phyloP scores from a whole-genome alignment of 1,284 basidiomycete species.

The Cryptococcus neoformans region DNA sequence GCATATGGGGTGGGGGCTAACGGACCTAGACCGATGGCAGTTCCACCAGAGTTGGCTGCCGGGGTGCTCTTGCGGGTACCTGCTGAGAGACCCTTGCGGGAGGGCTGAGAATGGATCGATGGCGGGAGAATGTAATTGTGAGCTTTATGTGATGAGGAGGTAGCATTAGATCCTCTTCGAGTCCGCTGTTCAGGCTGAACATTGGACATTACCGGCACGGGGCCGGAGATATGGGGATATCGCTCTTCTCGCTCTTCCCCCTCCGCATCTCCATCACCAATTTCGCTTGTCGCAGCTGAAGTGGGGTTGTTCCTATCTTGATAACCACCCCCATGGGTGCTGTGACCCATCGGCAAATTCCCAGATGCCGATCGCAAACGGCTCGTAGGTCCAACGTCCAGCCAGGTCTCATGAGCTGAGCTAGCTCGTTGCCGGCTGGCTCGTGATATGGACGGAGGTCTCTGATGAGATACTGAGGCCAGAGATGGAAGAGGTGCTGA shows the following conservation, averaged over 20 bases:
- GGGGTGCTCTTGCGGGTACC: background rate
- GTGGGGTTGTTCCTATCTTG: background rate
- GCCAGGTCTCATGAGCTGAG: conserved; percentile 21
- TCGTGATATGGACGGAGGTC: background rate
- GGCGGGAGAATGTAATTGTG: conserved; percentile 2
- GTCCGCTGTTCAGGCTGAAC: conserved; percentile 5
- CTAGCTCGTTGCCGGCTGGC: conserved; percentile 3
- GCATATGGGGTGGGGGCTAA: conserved; percentile 18
- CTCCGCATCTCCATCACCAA: background rate
- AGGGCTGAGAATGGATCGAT: conserved; percentile 23
- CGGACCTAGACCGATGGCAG: background rate
- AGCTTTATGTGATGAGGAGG: background rate
- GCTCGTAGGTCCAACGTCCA: conserved; percentile 16
- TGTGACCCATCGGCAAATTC: background rate
- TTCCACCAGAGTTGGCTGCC: background rate
- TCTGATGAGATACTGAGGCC: conserved; percentile 3
- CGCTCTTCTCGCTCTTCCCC: conserved; percentile 8
- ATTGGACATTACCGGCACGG: conserved; percentile 19
- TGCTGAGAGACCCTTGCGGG: conserved; percentile 19
- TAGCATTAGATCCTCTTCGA: conserved; percentile 2
- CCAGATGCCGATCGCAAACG: background rate
- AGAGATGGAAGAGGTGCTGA: conserved; percentile 21
- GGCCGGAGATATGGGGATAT: conserved; percentile 23
- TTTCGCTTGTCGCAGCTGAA: background rate
- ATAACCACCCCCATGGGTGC: background rate